Base-by-base conservation (phyloP, 1,284 basidiomycete genomes). In the Xanthoconium separans region DNA sequence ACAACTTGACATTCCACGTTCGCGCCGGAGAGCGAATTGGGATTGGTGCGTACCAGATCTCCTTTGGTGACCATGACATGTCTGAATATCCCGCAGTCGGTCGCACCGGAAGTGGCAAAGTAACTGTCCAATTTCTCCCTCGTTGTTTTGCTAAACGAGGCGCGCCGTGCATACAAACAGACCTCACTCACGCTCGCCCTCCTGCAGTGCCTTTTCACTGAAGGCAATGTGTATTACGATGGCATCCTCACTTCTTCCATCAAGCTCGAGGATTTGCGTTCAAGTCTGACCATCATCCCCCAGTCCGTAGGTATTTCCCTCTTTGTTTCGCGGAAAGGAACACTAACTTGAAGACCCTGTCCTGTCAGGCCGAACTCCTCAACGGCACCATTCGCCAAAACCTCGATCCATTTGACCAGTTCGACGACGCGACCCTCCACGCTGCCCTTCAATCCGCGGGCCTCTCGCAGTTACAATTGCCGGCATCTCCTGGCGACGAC, bases 371-470 rank as follows among this genome's bases (percentile, higher is more conserved):
- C 9, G 85, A 87, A 58, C 73, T 87, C 1, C 69, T 88, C 41
- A 79, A 77, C 56, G 85, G 82, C 10, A 76, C 79, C 1, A 63
- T 86, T 33, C 74, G 82, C 20, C 70, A 80, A 49, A 85, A 85
- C 62, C 65, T 88, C 24, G 86, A 87, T 62, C 89, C 90, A 0
- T 93, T 92, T 66, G 80, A 78, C 7, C 79, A 87, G 64, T 78
- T 84, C 64, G 86, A 90, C 50, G 90, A 93, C 65, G 79, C 79
- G 2, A 72, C 71, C 4, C 69, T 86, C 40, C 81, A 83, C 55
- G 72, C 72, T 51, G 80, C 83, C 5, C 68, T 86, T 3, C 75
- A 77, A 13, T 72, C 81, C 20, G 77, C 82, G 8, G 83, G 82
- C 1, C 68, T 85, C 1, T 81, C 77, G 13, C 36, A 18, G 9